Evolutionary conservation across 73 alveolate genomes (phyloP), one percentile per base, ranked within the genome.

Genomic region (Tetrahymena borealis): DNA sequence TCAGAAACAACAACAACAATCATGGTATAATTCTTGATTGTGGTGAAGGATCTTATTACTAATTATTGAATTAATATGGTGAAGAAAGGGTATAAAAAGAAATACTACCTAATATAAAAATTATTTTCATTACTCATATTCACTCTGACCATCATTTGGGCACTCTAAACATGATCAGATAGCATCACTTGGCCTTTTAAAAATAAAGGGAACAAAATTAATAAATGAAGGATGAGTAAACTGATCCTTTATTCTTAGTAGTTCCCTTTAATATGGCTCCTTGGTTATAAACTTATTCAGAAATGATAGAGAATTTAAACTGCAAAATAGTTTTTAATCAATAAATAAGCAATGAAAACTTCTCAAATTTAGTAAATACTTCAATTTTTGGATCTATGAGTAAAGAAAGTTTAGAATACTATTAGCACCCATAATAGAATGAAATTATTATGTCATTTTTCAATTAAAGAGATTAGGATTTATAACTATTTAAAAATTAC

Each of bases 131-230:
- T 32, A 96, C 99, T 40, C 99, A 98, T 92, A 94, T 97, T 39
- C 99, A 98, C 94, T 99, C 99, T 31, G 99, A 98, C 79, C 99
- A 98, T 94, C 97, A 97, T 92, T 94, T 98, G n/a, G 99, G 99
- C 38, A 91, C 97, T 38, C 43, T 98, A 39, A 97, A 97, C 96
- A 78, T 98, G 37, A 93, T 98, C 31, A 32, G 85, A 13, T 60
- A 60, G 32, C 85, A 35, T 6, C 85, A 60, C 28, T 60, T 60
- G 28, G 85, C 85, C 28, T 24, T 60, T 20, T 60, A 60, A 60
- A 60, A 60, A 60, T 60, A 60, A n/a, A 60, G 28, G 28, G 1
- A 15, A n/a, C 1, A 18, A 60, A 60, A 60, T 77, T 77, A 91
- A 38, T 98, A 97, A 93, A 85, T 98, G 42, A 98, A 96, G 90